These are phyloP conservation scores for Nemophila menziesii DNA, from an alignment of 257 asterid species.

Conservation along the genomic window DNA sequence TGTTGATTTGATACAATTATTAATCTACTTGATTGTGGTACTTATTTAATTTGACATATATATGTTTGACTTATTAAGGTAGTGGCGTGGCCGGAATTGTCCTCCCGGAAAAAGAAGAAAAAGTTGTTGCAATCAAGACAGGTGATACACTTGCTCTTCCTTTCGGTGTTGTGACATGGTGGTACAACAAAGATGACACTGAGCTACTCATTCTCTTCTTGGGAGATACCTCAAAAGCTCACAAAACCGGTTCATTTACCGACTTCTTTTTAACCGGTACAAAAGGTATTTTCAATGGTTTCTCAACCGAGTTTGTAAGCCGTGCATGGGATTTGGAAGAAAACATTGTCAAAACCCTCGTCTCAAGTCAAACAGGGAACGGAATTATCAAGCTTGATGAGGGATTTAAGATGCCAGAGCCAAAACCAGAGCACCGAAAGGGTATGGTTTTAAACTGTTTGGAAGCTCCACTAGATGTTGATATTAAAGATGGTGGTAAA, in stretches of 20 bases:
- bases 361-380: slow-evolving; percentile 27
- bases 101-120: slow-evolving; percentile 79
- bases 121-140: slow-evolving; percentile 67
- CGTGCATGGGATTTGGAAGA: slow-evolving; percentile 66
- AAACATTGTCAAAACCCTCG: slow-evolving; percentile 40
- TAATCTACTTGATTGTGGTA: too few species aligned
- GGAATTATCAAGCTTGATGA: slow-evolving; percentile 49
- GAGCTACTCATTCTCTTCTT: slow-evolving; percentile 62
- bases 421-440: slow-evolving; percentile 32
- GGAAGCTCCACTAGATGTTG: slow-evolving; percentile 64
- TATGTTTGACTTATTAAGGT: slow-evolving; percentile 24
- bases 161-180: slow-evolving; percentile 80
- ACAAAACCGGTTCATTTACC: slow-evolving; percentile 53
- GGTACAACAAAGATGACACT: slow-evolving; percentile 73
- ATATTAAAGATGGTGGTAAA: slow-evolving; percentile 58
- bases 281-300: slow-evolving; percentile 67
- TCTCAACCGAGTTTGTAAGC: slow-evolving; percentile 51
- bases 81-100: slow-evolving; percentile 70
- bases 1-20: too few species aligned
- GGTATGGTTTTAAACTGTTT: slow-evolving; percentile 60
- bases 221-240: slow-evolving; percentile 61
- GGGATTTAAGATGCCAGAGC: slow-evolving; percentile 50
- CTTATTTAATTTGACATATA: too few species aligned
- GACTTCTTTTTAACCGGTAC: slow-evolving; percentile 56
- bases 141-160: slow-evolving; percentile 86